Evolutionary conservation across 345 rosid genomes (phyloP), one percentile per base, ranked within the genome.

Genomic region (Citrus inodora): DNA sequence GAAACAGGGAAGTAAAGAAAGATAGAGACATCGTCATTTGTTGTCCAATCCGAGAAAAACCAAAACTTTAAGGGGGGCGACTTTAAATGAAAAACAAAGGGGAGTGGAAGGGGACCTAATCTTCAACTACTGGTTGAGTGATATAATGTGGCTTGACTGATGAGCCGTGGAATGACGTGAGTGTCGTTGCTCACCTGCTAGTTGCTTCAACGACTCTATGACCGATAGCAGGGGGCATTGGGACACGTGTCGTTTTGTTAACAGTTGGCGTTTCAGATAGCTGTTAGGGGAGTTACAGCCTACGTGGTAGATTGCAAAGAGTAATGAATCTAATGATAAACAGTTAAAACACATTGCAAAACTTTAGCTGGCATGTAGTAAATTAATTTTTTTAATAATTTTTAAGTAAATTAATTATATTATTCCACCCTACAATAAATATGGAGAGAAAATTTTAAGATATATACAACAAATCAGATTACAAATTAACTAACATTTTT

Each of bases 1-100:
- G 86, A 82, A 85, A 79, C 6, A 85, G 76, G 69, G 88, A 80
- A 19, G 81, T 37, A 30, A 82, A 63, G 78, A 62, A 37, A 25
- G 75, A 17, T 75, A 81, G 70, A 24, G 80, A 63, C 88, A 83
- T 79, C 5, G 16, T 27, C 16, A 53, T n/a, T 33, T 22, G 17
- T 53, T 53, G 58, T 19, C 58, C 58, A 53, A 5, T 53, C 58
- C 21, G 21, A n/a, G 6, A 6, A 1, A 21, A 42, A 7, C 27
- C 3, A 10, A 9, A 56, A 22, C 21, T 7, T 22, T 56, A 9
- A 6, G 42, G 8, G 1, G 0, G 21, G 9, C 0, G 17, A n/a
- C 24, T 46, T n/a, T 28, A 24, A 19, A n/a, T 14, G 73, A 69
- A 4, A 69, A 25, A 72, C 4, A 11, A 17, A 17, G n/a, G 8